Evolutionary conservation across 2,329 filamentous ascomycete genomes (phyloP), one percentile per base, ranked within the genome.

Genomic region (Emergomyces pasteurianus): DNA sequence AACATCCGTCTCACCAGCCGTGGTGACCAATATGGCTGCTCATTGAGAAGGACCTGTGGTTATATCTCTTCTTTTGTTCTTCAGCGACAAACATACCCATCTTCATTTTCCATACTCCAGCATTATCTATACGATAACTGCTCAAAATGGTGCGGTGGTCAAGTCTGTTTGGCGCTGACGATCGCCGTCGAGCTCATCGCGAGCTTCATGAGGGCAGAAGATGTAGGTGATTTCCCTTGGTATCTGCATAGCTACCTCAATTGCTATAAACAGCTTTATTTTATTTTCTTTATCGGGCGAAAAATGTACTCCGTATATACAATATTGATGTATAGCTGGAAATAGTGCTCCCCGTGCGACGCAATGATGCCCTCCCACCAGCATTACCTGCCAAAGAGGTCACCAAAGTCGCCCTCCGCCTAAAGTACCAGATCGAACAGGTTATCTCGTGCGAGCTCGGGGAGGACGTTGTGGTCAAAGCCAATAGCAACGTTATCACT

Each of bases 381-480:
- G 85, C 88, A 34, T 85, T 92, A 42, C 83, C 89, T 0, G 80
- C 92, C 14, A 80, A 82, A 62, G 87, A 94, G 68, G 92, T 96
- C 63, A 96, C 92, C 63, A 92, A 92, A 72, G 82, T 95, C 60
- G 92, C 92, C 31, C 82, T 99, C 18, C 89, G 91, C 61, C 80
- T 99, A 65, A 95, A 92, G 68, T 90, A 95, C 71, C 85, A 96
- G 67, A 86, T 99, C 68, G 91, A 96, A 74, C 84, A 91, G 72
- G 87, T 91, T 60, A 84, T 99, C 31, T 89, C 92, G 1, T 96
- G 90, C 77, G 94, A 99, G 74, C 81, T 99, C 46, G 87, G 94
- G 61, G 85, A 89, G 70, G 80, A 80, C 5, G 79, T 83, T 60
- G 80, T 99, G 70, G 94, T 88, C 3, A 81, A 81, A 58, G 85